These are phyloP conservation scores for Sordariomycetes sp. DNA, from an alignment of 2,329 filamentous ascomycete genomes.

Conservation along the genomic window DNA sequence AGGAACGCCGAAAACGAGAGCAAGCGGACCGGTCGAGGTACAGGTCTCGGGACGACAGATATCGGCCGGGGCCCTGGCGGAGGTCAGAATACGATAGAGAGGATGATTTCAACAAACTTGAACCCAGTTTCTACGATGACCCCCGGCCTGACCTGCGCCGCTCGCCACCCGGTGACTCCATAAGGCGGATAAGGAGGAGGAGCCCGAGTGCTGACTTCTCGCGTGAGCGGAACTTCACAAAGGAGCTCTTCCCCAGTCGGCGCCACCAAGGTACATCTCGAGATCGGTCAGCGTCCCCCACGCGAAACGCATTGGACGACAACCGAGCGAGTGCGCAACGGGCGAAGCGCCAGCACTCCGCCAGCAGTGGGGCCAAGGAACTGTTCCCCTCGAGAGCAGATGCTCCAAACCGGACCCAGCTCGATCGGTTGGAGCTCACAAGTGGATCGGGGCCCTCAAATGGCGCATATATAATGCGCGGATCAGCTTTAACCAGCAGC, in stretches of 20 bases:
- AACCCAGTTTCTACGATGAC: conserved; percentile 77
- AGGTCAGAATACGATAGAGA: conserved; percentile 22
- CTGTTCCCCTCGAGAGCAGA: conserved; percentile 7
- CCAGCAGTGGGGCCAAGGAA: conserved; percentile 5
- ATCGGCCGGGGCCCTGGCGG: conserved; percentile 9
- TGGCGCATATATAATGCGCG: conserved; percentile 35
- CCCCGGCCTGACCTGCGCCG: conserved; percentile 18
- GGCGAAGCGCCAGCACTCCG: conserved; percentile 17
- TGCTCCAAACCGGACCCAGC: conserved; percentile 12
- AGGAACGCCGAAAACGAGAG: conserved; percentile 51
- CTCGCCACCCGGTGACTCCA: conserved; percentile 7
- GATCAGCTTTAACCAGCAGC: conserved; percentile 32
- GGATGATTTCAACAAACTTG: conserved; percentile 40
- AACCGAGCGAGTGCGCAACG: conserved; percentile 18
- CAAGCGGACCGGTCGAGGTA: conserved; percentile 45
- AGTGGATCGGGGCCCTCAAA: conserved; percentile 22
- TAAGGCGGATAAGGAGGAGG: conserved; percentile 3
- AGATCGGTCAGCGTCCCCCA: conserved; percentile 39
- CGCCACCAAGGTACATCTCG: conserved; percentile 17
- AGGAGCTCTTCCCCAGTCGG: conserved; percentile 49
- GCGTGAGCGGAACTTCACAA: conserved; percentile 17
- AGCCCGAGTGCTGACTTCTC: not conserved
- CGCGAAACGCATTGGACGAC: conserved; percentile 17
- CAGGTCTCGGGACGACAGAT: conserved; percentile 21
- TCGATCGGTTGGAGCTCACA: conserved; percentile 23